A percentile compares a stretch with the other conserved stretches of the same genome.
Evolutionary conservation across 805 yeast species (phyloP).

Genomic region (Candida piceae): DNA sequence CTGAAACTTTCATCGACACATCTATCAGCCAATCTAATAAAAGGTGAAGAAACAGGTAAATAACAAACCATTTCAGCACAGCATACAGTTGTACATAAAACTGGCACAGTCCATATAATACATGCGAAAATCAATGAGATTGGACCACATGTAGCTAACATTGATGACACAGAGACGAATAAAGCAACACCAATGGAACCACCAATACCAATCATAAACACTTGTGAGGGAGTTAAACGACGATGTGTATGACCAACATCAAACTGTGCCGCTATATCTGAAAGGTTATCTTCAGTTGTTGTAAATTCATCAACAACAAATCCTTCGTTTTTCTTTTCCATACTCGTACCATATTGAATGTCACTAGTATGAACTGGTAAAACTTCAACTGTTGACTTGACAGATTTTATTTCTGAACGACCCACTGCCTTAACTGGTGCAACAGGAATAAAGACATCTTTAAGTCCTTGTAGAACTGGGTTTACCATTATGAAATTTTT

Average conservation of each 20-base stretch:
- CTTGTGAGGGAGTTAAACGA: constrained; percentile 37
- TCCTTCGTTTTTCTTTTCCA: constrained; percentile 6
- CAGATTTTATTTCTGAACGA: constrained; percentile 9
- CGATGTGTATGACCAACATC: constrained; percentile 24
- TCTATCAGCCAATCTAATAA: constrained; percentile 41
- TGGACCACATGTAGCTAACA: constrained; percentile 38
- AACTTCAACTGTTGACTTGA: constrained; percentile 7
- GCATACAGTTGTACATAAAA: constrained; percentile 36
- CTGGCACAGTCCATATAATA: constrained; percentile 38
- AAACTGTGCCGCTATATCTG: constrained; percentile 8
- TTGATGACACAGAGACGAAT: constrained; percentile 39
- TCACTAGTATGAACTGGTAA: neutral
- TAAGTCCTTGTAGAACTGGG: constrained; percentile 8
- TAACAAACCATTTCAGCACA: constrained; percentile 45
- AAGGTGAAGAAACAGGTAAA: constrained; percentile 44
- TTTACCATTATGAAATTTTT: constrained; percentile 1
- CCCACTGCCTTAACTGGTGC: constrained; percentile 18
- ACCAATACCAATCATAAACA: constrained; percentile 45
- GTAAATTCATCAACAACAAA: neutral
- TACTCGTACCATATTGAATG: neutral
- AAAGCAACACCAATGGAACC: constrained; percentile 46
- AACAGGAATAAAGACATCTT: constrained; percentile 23
- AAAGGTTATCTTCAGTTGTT: constrained; percentile 5
- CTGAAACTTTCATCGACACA: constrained; percentile 43
- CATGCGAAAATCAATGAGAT: constrained; percentile 36